Evolutionary conservation across 1,284 basidiomycete genomes (phyloP), one percentile per base, ranked within the genome.

Genomic region (Irpex rosettiformis): DNA sequence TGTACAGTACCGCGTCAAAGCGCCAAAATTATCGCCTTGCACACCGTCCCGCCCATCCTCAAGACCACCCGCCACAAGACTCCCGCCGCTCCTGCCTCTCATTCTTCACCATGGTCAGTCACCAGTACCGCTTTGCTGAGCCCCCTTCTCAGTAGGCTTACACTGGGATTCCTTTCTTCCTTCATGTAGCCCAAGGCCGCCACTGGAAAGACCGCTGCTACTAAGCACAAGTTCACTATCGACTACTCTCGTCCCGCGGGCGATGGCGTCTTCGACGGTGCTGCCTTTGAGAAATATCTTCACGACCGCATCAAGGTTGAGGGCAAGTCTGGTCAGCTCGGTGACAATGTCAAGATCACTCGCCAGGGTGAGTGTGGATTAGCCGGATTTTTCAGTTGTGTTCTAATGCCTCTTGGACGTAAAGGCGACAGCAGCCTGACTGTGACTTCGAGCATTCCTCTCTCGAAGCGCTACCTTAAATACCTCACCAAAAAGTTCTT

Each of bases 401-500:
- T 42, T 18, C 37, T 8, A 22, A 30, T 45, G 4, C 22, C n/a
- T 47, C 45, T 18, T 47, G 33, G 30, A 52, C 45, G 29, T 62
- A 22, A 47, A 88, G 82, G 83, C 70, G 87, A 85, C 74, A 86
- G 79, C 71, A 93, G 87, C 77, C 81, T 96, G 71, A 89, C 86
- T 60, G 84, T 96, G 64, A 86, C 87, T 53, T 89, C 92, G 58
- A 87, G 80, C 72, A 86, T 95, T 70, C 85, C 91, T 56, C 89
- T 96, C 77, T 96, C 94, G 59, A 96, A 96, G 79, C 83, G 93
- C 62, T 96, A 94, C 75, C 83, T 94, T 69, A 94, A 95, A 77
- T 96, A 96, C 78, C 82, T 96, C 64, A 96, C 94, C 60, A 96
- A 96, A 83, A 96, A 96, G 82, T 95, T 93, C 82, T 82, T 96